Base-by-base conservation (phyloP, 345 rosid genomes). In the Salix suchowensis region DNA sequence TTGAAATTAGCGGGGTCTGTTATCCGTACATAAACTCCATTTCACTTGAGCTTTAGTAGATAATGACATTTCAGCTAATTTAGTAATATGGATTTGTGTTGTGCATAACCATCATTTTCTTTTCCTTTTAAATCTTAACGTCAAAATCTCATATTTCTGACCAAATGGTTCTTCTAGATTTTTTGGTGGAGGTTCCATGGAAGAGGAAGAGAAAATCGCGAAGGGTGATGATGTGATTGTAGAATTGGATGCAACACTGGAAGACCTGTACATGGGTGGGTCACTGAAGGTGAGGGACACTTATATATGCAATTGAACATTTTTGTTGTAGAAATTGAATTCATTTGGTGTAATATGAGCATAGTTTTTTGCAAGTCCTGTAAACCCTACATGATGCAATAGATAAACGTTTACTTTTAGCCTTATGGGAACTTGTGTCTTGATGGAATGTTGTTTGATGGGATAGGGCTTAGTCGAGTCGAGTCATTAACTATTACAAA, bases 261-360 rank as follows among this genome's bases (percentile, higher is more conserved):
- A 96, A 85, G 99, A 96, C 85, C 80, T 96, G 71, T 96, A 94
- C 86, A 96, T 94, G 97, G 99, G 99, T 71, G 98, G 99, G 71
- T 87, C 97, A 23, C 78, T 94, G 72, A 91, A 96, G 91, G 99
- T 96, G 83, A 84, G 83, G 24, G 14, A 24, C 10, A 14, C 58
- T 55, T 65, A 66, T n/a, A 36, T 65, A 10, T 39, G 12, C 62
- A 30, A 42, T 23, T 71, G 28, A 46, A 40, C 11, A 26, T 67
- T 50, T n/a, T 32, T 69, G n/a, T 76, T 75, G 18, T 62, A 15
- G 39, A 5, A 64, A 34, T 19, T 71, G 39, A 42, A 75, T 60
- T 24, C 40, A 19, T 19, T 74, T 21, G 54, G 39, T 60, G n/a
- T 24, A 37, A 36, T 60, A 19, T 46, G 23, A 30, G 30, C 62